Conservation (phyloP, 1,284 basidiomycete species). For the Ceratobasidium sp. region DNA sequence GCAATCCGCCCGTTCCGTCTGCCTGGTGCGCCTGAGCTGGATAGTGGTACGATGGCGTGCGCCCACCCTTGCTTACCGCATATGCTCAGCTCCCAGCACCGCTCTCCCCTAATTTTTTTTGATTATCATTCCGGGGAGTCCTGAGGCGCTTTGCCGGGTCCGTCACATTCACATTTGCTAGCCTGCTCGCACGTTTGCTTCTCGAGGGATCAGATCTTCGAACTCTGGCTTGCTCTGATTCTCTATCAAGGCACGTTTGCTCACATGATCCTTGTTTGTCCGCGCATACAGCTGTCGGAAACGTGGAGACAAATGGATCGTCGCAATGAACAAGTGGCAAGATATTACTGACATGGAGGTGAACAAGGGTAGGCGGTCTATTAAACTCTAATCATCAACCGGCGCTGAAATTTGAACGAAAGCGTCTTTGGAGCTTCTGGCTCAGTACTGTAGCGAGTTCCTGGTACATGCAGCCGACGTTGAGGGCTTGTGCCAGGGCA, state of each 20-base stretch:
- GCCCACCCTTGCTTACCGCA: background rate
- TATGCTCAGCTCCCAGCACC: conserved; percentile 2
- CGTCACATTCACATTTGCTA: conserved; percentile 7
- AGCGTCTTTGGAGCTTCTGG: conserved; percentile 76
- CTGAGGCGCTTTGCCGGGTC: conserved; percentile 7
- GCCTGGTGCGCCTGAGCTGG: background rate
- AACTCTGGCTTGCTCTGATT: background rate
- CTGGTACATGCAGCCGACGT: conserved; percentile 97
- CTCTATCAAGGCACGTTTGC: background rate
- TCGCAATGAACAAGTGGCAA: conserved; percentile 99
- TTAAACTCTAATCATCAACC: background rate
- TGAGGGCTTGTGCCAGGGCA: conserved; percentile 95
- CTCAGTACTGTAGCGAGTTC: conserved; percentile 88
- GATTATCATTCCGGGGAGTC: background rate
- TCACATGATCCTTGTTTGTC: conserved; percentile 4
- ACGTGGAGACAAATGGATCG: conserved; percentile 80
- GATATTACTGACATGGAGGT: conserved; percentile 95
- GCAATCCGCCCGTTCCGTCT: background rate
- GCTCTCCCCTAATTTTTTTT: background rate
- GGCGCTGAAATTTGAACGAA: conserved; percentile 3
- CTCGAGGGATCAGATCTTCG: background rate
- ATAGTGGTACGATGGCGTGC: too few species aligned
- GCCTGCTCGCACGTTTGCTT: background rate
- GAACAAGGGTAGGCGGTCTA: conserved; percentile 64
- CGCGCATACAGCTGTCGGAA: conserved; percentile 74